Percentiles rank a stretch among this genome's conserved stretches.
Conservation (phyloP, 345 rosid genomes). For the Crucihimalaya himalaica region DNA sequence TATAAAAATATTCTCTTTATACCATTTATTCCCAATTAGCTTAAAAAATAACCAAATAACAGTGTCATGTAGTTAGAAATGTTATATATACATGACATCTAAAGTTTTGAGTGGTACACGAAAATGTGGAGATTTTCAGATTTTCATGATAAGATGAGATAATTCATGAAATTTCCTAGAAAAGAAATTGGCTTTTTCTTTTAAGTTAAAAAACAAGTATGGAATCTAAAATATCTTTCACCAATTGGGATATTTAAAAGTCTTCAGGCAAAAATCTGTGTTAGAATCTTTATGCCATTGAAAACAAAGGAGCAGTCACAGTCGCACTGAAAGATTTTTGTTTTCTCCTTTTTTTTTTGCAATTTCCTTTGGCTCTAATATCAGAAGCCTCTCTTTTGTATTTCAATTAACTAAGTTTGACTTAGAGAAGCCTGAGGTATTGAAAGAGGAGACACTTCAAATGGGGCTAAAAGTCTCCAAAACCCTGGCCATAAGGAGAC, state of each 20-base stretch:
- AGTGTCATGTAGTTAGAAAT: neutral
- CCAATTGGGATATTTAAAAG: neutral
- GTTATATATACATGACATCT: neutral
- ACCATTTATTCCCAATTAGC: conserved; percentile 2
- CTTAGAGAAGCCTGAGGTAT: neutral
- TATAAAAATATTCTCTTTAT: conserved; percentile 1
- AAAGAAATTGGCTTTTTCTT: neutral
- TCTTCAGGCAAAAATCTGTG: conserved; percentile 9
- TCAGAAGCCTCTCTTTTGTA: neutral
- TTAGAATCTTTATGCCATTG: neutral
- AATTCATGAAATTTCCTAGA: neutral
- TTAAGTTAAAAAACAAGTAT: neutral
- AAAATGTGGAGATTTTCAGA: neutral
- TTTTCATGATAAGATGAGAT: conserved; percentile 18
- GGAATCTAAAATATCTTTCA: conserved; percentile 24
- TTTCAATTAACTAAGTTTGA: neutral
- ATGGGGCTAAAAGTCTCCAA: neutral
- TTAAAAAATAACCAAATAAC: neutral
- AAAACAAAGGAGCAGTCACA: conserved; percentile 20
- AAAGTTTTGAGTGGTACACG: neutral
- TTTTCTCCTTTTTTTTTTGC: neutral
- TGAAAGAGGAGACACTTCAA: neutral
- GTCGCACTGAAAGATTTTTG: neutral
- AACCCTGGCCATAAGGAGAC: neutral
- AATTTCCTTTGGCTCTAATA: conserved; percentile 16